phyloP scores from a whole-genome alignment of 306 rosid genomes.

The Cucumis cinereus region DNA sequence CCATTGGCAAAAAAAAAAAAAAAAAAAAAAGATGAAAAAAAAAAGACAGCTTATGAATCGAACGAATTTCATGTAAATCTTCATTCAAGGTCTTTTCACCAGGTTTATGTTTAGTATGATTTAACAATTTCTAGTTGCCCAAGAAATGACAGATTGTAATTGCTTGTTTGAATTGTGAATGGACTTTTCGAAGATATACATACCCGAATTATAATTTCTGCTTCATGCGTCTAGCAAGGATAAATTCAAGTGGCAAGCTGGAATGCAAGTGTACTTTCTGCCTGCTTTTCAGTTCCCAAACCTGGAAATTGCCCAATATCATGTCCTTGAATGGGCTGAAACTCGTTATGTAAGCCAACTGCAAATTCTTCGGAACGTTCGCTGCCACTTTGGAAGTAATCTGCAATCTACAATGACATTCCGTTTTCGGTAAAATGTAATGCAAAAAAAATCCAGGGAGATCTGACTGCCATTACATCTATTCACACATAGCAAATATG shows the following conservation, averaged over 20 bases:
- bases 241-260: conserved; percentile 25
- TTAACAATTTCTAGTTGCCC: background rate
- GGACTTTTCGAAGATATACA: background rate
- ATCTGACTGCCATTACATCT: background rate
- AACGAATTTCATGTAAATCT: background rate
- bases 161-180: background rate
- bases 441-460: background rate
- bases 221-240: background rate
- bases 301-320: conserved; percentile 81
- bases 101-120: background rate
- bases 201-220: background rate
- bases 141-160: background rate
- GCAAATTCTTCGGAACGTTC: conserved; percentile 39
- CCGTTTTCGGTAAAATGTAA: conserved; percentile 3
- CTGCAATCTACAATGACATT: conserved; percentile 51
- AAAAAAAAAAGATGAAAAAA: too few relatives aligned
- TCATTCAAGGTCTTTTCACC: background rate
- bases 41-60: background rate
- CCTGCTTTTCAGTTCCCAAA: conserved; percentile 22
- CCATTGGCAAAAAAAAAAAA: background rate
- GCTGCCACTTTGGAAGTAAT: conserved; percentile 40
- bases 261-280: conserved; percentile 17
- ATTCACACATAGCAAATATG: background rate
- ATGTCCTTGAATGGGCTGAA: conserved; percentile 51
- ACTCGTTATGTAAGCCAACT: conserved; percentile 51